phyloP scores from a whole-genome alignment of 163 green algal genomes.

The Chlorella variabilis region DNA sequence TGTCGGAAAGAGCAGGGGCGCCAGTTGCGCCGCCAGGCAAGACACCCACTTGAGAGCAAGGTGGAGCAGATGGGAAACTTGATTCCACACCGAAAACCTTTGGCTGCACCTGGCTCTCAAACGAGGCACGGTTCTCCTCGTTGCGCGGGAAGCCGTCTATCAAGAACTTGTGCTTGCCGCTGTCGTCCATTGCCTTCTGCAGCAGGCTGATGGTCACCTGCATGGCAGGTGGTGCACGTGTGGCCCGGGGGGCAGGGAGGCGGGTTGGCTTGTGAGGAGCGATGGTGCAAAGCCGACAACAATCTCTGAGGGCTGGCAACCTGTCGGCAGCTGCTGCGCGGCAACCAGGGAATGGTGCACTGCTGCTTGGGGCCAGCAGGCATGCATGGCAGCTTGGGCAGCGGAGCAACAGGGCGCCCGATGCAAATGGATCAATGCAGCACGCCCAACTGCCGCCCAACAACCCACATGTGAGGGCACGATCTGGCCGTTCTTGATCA shows the following conservation, averaged over 20 bases:
- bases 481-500: constrained; percentile 96
- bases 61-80: not conserved
- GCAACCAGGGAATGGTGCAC: too few species aligned
- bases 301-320: too few species aligned
- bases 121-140: constrained; percentile 87
- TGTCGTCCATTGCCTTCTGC: constrained; percentile 83
- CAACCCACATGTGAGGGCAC: constrained; percentile 88
- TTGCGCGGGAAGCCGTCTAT: constrained; percentile 97
- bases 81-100: too few species aligned
- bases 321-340: too few species aligned
- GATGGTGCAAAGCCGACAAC: too few species aligned
- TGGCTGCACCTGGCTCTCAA: constrained; percentile 66
- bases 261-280: not conserved
- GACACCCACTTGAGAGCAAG: not conserved
- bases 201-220: constrained; percentile 88
- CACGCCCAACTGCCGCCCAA: too few species aligned
- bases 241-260: not conserved
- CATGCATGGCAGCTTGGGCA: too few species aligned
- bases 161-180: constrained; percentile 74
- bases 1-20: too few species aligned
- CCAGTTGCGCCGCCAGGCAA: too few species aligned
- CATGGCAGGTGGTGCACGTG: not conserved
- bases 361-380: too few species aligned
- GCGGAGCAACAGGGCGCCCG: too few species aligned
- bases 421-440: too few species aligned